These are phyloP conservation scores for Rachicladosporium sp. DNA, from an alignment of 2,329 filamentous ascomycete genomes.

Conservation along the genomic window DNA sequence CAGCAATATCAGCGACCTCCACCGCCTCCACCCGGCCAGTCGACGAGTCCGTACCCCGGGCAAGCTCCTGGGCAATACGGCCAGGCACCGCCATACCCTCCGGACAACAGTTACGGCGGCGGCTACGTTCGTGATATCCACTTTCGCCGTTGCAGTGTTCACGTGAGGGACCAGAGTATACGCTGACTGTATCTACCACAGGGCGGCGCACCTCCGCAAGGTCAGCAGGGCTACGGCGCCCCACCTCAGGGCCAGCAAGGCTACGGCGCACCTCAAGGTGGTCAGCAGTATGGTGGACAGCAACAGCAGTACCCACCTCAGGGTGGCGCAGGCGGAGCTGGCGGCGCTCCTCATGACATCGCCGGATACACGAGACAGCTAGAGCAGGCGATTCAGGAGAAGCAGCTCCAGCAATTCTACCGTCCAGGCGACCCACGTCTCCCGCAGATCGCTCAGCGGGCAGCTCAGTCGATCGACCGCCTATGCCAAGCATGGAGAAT, in stretches of 20 bases:
- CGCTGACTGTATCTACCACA: slow-evolving; percentile 9
- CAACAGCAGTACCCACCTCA: slow-evolving; percentile 7
- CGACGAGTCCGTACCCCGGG: too few species aligned
- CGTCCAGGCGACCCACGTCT: slow-evolving; percentile 38
- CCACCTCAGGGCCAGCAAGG: slow-evolving; percentile 20
- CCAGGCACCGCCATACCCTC: slow-evolving; percentile 8
- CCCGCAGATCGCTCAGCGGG: slow-evolving; percentile 37
- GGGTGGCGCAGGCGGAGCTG: slow-evolving; percentile 16
- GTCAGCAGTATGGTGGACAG: slow-evolving; percentile 17
- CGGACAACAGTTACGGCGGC: slow-evolving; percentile 13
- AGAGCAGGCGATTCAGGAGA: slow-evolving; percentile 46
- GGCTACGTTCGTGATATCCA: slow-evolving; percentile 20
- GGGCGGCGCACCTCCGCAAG: slow-evolving; percentile 18
- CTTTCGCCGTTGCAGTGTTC: too few species aligned
- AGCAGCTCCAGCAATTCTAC: slow-evolving; percentile 46
- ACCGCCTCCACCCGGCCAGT: too few species aligned
- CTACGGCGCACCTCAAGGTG: slow-evolving; percentile 20
- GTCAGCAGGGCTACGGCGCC: slow-evolving; percentile 13
- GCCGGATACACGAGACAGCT: slow-evolving; percentile 45
- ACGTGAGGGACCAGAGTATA: too few species aligned
- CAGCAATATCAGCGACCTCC: too few species aligned
- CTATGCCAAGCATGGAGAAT: slow-evolving; percentile 46
- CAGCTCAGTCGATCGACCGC: slow-evolving; percentile 39
- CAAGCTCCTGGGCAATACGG: neutral
- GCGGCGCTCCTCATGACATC: slow-evolving; percentile 35